Evolutionary conservation across 441 rosid species (phyloP).

Genomic region (Aleurites moluccanus): DNA sequence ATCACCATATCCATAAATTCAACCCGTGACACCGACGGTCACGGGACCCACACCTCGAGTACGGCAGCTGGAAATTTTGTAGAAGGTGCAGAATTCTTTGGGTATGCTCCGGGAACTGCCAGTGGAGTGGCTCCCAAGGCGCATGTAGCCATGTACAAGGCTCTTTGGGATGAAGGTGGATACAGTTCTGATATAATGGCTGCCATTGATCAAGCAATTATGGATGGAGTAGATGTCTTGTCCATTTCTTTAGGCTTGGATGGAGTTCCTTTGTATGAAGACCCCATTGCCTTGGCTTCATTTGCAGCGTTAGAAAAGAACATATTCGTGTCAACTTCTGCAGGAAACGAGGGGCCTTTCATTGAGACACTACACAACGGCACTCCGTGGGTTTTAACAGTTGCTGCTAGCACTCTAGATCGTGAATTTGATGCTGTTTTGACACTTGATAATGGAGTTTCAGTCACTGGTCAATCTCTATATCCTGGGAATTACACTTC

Average conservation of each 20-base stretch:
- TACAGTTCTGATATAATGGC: slow-evolving; percentile 68
- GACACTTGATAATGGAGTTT: slow-evolving; percentile 52
- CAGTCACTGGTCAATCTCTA: slow-evolving; percentile 51
- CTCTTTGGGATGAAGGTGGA: slow-evolving; percentile 58
- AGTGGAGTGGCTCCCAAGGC: slow-evolving; percentile 77
- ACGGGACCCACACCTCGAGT: slow-evolving; percentile 77
- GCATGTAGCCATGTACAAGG: slow-evolving; percentile 76
- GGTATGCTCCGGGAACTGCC: slow-evolving; percentile 65
- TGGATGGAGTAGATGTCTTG: slow-evolving; percentile 66
- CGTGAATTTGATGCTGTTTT: slow-evolving; percentile 60
- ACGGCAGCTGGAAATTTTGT: slow-evolving; percentile 76
- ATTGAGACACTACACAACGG: slow-evolving; percentile 56
- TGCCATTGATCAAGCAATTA: slow-evolving; percentile 76
- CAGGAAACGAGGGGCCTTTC: slow-evolving; percentile 80
- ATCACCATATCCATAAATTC: slow-evolving; percentile 52
- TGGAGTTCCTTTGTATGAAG: slow-evolving; percentile 63
- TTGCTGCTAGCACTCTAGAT: slow-evolving; percentile 71
- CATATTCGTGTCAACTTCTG: slow-evolving; percentile 69
- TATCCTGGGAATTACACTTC: slow-evolving; percentile 50
- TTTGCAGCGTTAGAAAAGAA: slow-evolving; percentile 62
- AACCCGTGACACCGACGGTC: slow-evolving; percentile 75
- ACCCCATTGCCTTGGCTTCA: slow-evolving; percentile 74
- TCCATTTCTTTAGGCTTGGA: slow-evolving; percentile 66
- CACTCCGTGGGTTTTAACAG: slow-evolving; percentile 84
- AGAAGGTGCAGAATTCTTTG: slow-evolving; percentile 49